Conservation (phyloP, 208 protist species). For the Leishmania tarentolae region DNA sequence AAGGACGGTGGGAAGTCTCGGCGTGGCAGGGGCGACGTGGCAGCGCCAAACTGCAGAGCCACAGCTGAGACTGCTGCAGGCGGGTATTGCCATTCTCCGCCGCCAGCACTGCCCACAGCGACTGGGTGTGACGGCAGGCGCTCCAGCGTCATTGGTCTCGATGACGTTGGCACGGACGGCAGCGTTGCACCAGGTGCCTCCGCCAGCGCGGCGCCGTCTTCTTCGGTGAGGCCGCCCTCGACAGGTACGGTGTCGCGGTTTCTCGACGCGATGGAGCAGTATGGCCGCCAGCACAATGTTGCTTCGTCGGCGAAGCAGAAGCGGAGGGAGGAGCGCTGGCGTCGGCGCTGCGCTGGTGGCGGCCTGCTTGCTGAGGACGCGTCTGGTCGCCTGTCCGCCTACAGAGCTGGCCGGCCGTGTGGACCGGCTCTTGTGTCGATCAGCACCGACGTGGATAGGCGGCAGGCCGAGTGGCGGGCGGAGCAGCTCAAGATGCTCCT, state of each 20-base stretch:
- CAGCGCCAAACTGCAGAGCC: background rate
- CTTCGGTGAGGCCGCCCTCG: background rate
- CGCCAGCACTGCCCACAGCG: background rate
- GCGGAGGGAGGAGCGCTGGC: slow-evolving; percentile 31
- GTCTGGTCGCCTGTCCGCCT: slow-evolving; percentile 65
- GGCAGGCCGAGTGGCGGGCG: slow-evolving; percentile 64
- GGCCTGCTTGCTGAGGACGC: slow-evolving; percentile 63
- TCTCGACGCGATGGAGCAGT: slow-evolving; percentile 52
- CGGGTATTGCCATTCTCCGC: background rate
- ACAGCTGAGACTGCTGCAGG: background rate
- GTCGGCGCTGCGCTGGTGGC: slow-evolving; percentile 19
- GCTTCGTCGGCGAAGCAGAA: slow-evolving; percentile 21
- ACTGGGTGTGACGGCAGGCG: background rate
- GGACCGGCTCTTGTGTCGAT: slow-evolving; percentile 57
- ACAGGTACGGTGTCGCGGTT: slow-evolving; percentile 57
- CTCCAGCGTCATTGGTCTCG: slow-evolving; percentile 19
- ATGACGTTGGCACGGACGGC: slow-evolving; percentile 4
- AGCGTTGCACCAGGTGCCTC: background rate
- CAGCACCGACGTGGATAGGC: slow-evolving; percentile 29
- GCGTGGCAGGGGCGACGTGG: background rate
- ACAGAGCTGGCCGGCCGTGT: slow-evolving; percentile 51
- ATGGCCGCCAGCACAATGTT: slow-evolving; percentile 32
- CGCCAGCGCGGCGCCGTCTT: background rate
- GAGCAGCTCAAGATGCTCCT: slow-evolving; percentile 58
- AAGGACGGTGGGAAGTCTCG: background rate